Base-by-base conservation (phyloP, 208 protist species). In the Leptomonas pyrrhocoris region DNA sequence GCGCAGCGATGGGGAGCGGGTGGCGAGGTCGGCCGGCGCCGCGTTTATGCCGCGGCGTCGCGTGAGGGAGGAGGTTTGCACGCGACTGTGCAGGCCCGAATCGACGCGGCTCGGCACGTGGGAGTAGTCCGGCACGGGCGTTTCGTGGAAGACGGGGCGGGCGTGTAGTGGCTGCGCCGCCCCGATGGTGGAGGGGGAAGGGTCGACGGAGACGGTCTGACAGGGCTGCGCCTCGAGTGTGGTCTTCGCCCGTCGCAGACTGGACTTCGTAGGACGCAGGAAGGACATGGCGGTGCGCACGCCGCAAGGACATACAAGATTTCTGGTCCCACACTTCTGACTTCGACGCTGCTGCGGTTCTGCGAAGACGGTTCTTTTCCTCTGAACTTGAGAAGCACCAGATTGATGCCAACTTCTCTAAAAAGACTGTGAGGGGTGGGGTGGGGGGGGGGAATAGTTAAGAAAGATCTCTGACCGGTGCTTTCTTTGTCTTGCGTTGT, bases 261-360 rank as follows among this genome's bases (percentile, higher is more conserved):
- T 88, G 19, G 83, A 83, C 3, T 56, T 68, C 4, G 83, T 84
- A 28, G 79, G 74, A n/a, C 68, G 78, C 16, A 66, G 43, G 49
- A 83, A 84, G 8, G 79, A 76, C 83, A 88, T 88, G 51, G 42
- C 38, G n/a, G 50, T 27, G 28, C 27, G 1, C 50, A 27, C 8
- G 12, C 27, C 4, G 43, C 4, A 19, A 6, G 43, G 11, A 21
- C 16, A 15, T 19, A 48, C 34, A 38, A 38, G 34, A 9, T 9
- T 38, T 38, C 7, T 38, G 7, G 34, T 38, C 34, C 9, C 34
- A 38, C 34, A 38, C 3, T 38, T 38, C 34, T 38, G 7, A 38
- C 34, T 38, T 38, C 34, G 34, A 38, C 7, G 34, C 7, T 9
- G 34, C n/a, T 38, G 34, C 34, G 3, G 34, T 38, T 38, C 34